Percentiles rank a stretch among this genome's conserved stretches.
Conservation (phyloP, 441 rosid species). For the Corymbia citriodora region DNA sequence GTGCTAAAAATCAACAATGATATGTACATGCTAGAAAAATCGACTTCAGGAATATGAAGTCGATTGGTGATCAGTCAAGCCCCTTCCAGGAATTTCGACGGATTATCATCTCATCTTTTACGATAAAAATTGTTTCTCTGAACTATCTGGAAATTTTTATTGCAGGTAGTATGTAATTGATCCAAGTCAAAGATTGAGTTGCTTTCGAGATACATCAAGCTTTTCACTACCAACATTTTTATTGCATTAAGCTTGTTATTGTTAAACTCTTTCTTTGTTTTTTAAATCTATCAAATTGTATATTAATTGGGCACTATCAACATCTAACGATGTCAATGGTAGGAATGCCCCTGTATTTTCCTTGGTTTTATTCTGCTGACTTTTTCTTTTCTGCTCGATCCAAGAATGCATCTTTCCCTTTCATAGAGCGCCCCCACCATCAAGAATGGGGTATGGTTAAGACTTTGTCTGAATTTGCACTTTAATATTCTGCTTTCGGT, state of each 20-base stretch:
- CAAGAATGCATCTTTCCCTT: not conserved
- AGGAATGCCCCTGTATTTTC: not conserved
- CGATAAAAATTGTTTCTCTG: not conserved
- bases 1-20: not conserved
- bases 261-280: not conserved
- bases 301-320: not conserved
- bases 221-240: not conserved
- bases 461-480: not conserved
- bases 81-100: rapidly evolving
- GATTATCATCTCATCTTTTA: not conserved
- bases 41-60: not conserved
- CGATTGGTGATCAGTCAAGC: not conserved
- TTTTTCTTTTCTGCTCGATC: not conserved
- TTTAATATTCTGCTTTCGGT: not conserved
- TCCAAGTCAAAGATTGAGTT: not conserved
- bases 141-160: not conserved
- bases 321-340: not conserved
- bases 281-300: not conserved
- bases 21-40: not conserved
- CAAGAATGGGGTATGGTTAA: not conserved
- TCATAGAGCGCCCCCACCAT: not conserved
- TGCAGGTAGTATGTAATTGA: not conserved
- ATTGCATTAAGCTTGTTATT: not conserved
- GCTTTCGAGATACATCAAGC: not conserved
- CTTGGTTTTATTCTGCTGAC: not conserved